These are phyloP conservation scores for Warburgia ugandensis DNA, from an alignment of 164 flowering plant genomes.

Conservation along the genomic window DNA sequence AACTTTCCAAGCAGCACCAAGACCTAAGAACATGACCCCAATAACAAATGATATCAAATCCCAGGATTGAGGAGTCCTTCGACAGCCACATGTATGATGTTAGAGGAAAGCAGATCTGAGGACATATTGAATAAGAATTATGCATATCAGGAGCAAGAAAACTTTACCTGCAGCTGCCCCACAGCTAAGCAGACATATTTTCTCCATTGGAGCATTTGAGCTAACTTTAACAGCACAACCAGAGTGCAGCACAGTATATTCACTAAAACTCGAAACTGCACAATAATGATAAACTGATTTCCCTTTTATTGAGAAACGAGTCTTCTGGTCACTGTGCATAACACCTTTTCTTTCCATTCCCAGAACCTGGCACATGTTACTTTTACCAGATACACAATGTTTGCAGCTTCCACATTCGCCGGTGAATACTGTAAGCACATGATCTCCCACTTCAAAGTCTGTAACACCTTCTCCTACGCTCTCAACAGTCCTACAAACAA, in stretches of 20 bases:
- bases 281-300: slow-evolving; percentile 88
- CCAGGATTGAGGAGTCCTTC: too few relatives aligned
- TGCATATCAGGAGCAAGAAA: too few relatives aligned
- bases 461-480: slow-evolving; percentile 88
- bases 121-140: too few relatives aligned
- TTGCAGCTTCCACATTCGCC: slow-evolving; percentile 87
- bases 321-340: slow-evolving; percentile 90
- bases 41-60: too few relatives aligned
- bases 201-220: slow-evolving; percentile 65
- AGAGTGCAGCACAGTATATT: slow-evolving; percentile 88
- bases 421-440: slow-evolving; percentile 82
- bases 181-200: slow-evolving; percentile 90
- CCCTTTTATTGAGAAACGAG: slow-evolving; percentile 80
- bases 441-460: slow-evolving; percentile 84
- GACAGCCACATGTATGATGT: too few relatives aligned
- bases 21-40: slow-evolving; percentile 33
- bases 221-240: slow-evolving; percentile 93
- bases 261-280: slow-evolving; percentile 96
- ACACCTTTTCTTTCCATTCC: slow-evolving; percentile 88
- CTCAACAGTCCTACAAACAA: slow-evolving; percentile 73
- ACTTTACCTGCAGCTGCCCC: slow-evolving; percentile 88
- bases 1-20: slow-evolving; percentile 99
- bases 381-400: slow-evolving; percentile 70
- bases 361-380: slow-evolving; percentile 82
- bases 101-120: too few relatives aligned